Evolutionary conservation across 2,329 filamentous ascomycete species (phyloP), one percentile per base, ranked within the genome.

Genomic region (Hypomyces rosellus): DNA sequence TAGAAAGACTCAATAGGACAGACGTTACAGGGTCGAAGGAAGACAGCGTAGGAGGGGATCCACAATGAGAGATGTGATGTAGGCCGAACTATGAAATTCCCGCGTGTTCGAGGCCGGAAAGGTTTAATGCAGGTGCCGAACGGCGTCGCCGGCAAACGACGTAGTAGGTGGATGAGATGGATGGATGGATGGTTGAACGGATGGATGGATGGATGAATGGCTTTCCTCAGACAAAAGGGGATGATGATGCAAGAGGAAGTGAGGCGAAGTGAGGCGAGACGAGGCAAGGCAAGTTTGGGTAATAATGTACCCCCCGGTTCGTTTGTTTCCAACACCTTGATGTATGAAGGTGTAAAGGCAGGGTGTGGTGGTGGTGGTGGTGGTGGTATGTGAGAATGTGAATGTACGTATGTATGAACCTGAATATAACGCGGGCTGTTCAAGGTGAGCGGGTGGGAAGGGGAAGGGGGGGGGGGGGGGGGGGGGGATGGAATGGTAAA

Each of bases 41-140:
- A 41, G n/a, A 38, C 15, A 22, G 3, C 16, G 20, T 20, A 39
- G 16, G 37, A 7, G n/a, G 20, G 46, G 50, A 20, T 50, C 50
- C 50, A 52, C 50, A 41, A 18, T 34, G 43, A 36, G 42, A 43
- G 43, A 33, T 46, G 25, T 42, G 40, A 42, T n/a, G 13, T 16
- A 22, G 40, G 15, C 41, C 38, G 38, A 33, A 45, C 45, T 38
- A 37, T 34, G 34, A 40, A 30, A 30, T 42, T 46, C 36, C 47
- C 50, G 42, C 47, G 43, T 39, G 13, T 18, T 48, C 38, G 46
- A 37, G 37, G 46, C 50, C n/a, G 37, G 49, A 42, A 43, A 33
- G 41, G 45, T 7, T 30, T 36, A 39, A 41, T 49, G 46, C 49
- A 51, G 43, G 42, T 52, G 50, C 47, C 38, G 38, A 46, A 47